Evolutionary conservation across 257 asterid species (phyloP), one percentile per base, ranked within the genome.

Genomic region (Rhazya stricta): DNA sequence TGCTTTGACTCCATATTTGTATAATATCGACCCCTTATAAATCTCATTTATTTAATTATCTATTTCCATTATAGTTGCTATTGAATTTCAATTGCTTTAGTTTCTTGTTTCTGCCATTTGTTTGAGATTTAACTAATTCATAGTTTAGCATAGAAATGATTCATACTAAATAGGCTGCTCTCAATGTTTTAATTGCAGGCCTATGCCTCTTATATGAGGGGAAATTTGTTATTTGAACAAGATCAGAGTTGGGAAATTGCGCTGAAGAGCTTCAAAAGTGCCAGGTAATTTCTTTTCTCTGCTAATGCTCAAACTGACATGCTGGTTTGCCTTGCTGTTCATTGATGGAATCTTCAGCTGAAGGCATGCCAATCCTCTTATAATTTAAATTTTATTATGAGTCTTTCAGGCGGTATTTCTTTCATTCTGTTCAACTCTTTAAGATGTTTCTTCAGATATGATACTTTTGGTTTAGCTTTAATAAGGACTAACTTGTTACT

Each of bases 221-320:
- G 97, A 79, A 85, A 83, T 84, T 85, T 95, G 81, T 84, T 95
- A 80, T 89, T 92, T 84, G 99, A 91, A 74, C 96, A 92, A 91
- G 99, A 92, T 82, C 85, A 89, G 79, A 88, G 85, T 79, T 95
- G 99, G 99, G 98, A 95, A 46, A 66, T 89, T 83, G 97, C 99
- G 27, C 72, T 92, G 73, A 92, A 91, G 83, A 87, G 96, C 78
- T 95, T 95, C 86, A 92, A 88, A 86, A 91, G 91, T 77, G 93
- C 99, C 80, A 95, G 96, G 99, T 95, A 80, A 42, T 43, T 32
- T 81, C 54, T 74, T 6, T 21, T 78, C 67, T 69, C 56, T n/a
- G 46, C 61, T 50, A 68, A 29, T 41, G n/a, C 41, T 37, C 12
- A 63, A 36, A 8, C 10, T 36, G 10, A 32, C 15, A 0, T 51